Base-by-base conservation (phyloP, 78 protist species). In the Dictyostelium capitatum region DNA sequence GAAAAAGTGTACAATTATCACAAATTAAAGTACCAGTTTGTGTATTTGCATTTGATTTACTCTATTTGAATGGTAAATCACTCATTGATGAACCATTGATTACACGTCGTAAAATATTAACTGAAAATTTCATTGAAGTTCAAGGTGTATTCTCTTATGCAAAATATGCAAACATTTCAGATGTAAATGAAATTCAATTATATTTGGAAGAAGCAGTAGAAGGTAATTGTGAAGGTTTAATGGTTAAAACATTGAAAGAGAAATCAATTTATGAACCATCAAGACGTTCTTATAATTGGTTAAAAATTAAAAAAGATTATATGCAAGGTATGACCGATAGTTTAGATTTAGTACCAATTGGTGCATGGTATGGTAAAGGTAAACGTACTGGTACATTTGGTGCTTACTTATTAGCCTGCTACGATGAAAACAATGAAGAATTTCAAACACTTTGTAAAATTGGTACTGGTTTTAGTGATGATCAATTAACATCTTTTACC, bases 301-400 rank as follows among this genome's bases (percentile, higher is more conserved):
- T 98, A 72, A 98, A 98, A 81, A 95, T 97, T 50, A 98, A 98
- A 89, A 98, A 98, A 80, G 99, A 99, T 87, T 99, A 99, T 96
- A 46, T 98, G 59, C 96, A 95, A 43, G 99, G 99, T n/a, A 64
- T 97, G 89, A 97, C 98, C 0, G 99, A 99, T 80, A 67, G 97
- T n/a, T 17, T 98, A 12, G 99, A 99, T 79, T 93, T 99, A 17
- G 99, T 98, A 0, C 99, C 98, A 51, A 98, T 99, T 57, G 99
- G 99, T 20, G 99, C 98, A 8, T 98, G 89, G 83, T 25, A 46
- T 41, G 99, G 99, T 17, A 89, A 92, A 56, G 99, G 99, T 51
- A 99, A 99, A 94, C 93, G 99, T 23, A 97, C 99, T 5, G 99
- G 99, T 48, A 32, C 65, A n/a, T 97, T 82, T 79, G 99, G 99